Evolutionary conservation across 2,329 filamentous ascomycete species (phyloP).

Genomic region (Colletotrichum sp.): DNA sequence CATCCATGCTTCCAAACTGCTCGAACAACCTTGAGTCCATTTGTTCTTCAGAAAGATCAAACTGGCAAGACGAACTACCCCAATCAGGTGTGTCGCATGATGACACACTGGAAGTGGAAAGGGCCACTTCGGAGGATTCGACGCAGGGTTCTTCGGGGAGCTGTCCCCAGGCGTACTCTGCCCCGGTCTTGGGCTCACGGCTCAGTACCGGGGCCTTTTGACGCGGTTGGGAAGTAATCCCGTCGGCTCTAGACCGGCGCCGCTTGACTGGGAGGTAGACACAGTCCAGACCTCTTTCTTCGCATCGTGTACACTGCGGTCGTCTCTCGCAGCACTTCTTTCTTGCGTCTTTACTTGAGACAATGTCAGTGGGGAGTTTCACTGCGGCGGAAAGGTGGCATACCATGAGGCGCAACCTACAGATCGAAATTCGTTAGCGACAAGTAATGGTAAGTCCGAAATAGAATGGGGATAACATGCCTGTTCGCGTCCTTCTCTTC

Average conservation of each 20-base stretch:
- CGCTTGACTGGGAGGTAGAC: conserved; percentile 51
- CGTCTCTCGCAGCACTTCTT: conserved; percentile 62
- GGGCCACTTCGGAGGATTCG: neutral
- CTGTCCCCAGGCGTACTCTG: neutral
- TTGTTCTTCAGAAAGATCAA: neutral
- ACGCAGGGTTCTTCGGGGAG: neutral
- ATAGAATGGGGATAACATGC: neutral
- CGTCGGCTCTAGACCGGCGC: conserved; percentile 33
- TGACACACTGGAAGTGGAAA: neutral
- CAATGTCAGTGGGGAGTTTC: neutral
- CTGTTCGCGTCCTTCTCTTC: neutral
- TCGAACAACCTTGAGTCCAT: neutral
- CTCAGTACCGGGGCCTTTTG: neutral
- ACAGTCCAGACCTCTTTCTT: conserved; percentile 51
- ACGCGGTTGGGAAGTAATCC: neutral
- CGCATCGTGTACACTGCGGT: conserved; percentile 54
- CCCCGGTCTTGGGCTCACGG: neutral
- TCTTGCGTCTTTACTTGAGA: conserved; percentile 41
- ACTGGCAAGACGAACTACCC: neutral
- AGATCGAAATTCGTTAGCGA: neutral
- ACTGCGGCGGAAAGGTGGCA: neutral
- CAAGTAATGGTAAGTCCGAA: neutral
- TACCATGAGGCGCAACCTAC: neutral
- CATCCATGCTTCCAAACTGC: neutral
- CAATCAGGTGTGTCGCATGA: neutral